Conservation (phyloP, 1,284 basidiomycete genomes). For the Athelia sp. region DNA sequence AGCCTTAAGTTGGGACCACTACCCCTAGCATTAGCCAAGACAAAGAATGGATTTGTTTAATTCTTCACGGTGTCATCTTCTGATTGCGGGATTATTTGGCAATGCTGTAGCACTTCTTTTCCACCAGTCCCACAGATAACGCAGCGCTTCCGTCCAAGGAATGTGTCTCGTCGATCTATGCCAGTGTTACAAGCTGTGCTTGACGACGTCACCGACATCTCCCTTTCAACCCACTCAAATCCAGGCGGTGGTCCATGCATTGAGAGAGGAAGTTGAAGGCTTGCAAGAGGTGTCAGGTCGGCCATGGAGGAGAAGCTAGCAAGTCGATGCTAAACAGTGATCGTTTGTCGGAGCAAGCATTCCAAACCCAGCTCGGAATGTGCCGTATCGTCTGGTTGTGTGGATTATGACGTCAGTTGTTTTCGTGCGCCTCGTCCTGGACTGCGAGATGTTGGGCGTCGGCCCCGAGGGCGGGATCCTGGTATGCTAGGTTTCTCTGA, state of each 20-base stretch:
- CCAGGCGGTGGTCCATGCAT: not conserved
- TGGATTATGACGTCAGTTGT: too few species aligned
- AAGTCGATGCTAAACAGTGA: too few species aligned
- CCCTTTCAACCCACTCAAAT: not conserved
- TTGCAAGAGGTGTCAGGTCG: not conserved
- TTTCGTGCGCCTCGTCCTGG: too few species aligned
- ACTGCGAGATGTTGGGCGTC: too few species aligned
- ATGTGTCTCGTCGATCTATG: not conserved
- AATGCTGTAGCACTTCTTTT: conserved; percentile 5
- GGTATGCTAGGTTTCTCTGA: too few species aligned
- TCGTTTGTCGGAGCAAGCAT: too few species aligned
- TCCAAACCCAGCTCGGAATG: too few species aligned
- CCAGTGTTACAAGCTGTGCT: not conserved
- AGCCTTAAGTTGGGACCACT: conserved; percentile 4
- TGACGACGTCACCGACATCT: not conserved
- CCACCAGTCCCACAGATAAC: not conserved
- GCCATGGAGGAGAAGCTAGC: too few species aligned
- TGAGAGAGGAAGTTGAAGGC: not conserved
- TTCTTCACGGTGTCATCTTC: not conserved
- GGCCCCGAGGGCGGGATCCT: too few species aligned
- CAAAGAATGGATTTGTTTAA: not conserved
- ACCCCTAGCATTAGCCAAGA: not conserved
- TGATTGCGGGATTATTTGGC: conserved; percentile 7
- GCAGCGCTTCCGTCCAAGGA: not conserved
- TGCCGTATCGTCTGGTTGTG: too few species aligned